A percentile compares a stretch with the other conserved stretches of the same genome.
Conservation (phyloP, 148 eudicot species). For the Camellia lanceoleosa region DNA sequence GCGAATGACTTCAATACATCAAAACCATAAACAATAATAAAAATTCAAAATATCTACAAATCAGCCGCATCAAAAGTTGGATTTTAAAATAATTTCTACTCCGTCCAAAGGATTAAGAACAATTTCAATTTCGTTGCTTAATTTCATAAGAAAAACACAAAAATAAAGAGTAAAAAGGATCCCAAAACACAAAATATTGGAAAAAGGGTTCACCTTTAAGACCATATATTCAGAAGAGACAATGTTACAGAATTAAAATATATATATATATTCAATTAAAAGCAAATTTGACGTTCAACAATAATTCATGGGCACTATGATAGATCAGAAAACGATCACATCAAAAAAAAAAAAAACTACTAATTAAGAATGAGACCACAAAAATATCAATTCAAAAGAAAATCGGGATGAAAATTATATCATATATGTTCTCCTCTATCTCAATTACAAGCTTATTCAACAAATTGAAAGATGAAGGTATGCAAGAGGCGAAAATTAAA, state of each 20-base stretch:
- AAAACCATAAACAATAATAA: too few species aligned
- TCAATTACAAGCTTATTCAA: neutral
- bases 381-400: neutral
- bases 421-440: neutral
- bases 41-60: too few species aligned
- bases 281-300: neutral
- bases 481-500: neutral
- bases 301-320: neutral
- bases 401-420: too few species aligned
- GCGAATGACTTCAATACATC: too few species aligned
- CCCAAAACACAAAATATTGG: neutral
- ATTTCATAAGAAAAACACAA: neutral
- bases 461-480: neutral
- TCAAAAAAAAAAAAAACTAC: neutral
- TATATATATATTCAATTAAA: neutral
- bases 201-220: neutral
- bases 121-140: neutral
- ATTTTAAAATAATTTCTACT: too few species aligned
- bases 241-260: neutral
- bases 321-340: neutral
- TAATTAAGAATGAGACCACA: too few species aligned
- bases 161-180: neutral
- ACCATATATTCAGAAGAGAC: neutral
- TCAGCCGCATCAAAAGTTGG: too few species aligned
- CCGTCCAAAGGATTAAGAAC: neutral